Percentiles rank a stretch among this genome's conserved stretches.
phyloP scores from a whole-genome alignment of 352 stramenopile species.

The Sclerospora graminicola region DNA sequence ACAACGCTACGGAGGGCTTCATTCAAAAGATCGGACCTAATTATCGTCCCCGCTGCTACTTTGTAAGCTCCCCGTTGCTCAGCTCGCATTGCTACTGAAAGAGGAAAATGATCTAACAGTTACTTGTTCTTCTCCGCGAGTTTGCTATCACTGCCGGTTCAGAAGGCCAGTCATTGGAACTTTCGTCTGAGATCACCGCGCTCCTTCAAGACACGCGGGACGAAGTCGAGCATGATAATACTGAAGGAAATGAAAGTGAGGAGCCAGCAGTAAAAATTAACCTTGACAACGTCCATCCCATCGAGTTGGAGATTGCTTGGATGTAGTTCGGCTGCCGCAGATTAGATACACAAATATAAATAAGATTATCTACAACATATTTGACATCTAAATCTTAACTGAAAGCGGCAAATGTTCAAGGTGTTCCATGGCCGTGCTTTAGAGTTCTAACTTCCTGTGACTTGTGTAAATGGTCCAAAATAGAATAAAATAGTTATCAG shows the following conservation, averaged over 20 bases:
- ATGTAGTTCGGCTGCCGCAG: too few relatives aligned
- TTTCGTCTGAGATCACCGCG: slow-evolving; percentile 18
- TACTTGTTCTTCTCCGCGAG: slow-evolving; percentile 27
- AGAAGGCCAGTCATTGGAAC: slow-evolving; percentile 19
- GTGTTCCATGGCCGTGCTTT: too few relatives aligned
- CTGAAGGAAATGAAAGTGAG: neutral
- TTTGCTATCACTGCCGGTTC: slow-evolving; percentile 30
- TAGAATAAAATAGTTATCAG: too few relatives aligned
- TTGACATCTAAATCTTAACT: too few relatives aligned
- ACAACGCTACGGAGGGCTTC: slow-evolving; percentile 69
- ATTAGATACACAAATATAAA: too few relatives aligned
- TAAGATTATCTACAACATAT: too few relatives aligned
- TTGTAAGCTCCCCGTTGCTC: slow-evolving; percentile 33
- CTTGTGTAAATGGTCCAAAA: too few relatives aligned
- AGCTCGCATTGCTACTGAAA: slow-evolving; percentile 38
- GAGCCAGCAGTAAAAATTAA: slow-evolving; percentile 10
- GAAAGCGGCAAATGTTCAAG: too few relatives aligned
- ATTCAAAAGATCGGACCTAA: slow-evolving; percentile 65
- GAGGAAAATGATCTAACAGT: slow-evolving; percentile 62
- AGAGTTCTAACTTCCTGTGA: too few relatives aligned
- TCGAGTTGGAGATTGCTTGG: slow-evolving; percentile 10
- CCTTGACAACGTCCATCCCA: slow-evolving; percentile 10
- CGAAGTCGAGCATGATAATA: slow-evolving; percentile 8
- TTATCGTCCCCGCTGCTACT: slow-evolving; percentile 62
- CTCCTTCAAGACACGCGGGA: slow-evolving; percentile 21